Base-by-base conservation (phyloP, 805 yeast species). In the Yamadazyma akitaensis region DNA sequence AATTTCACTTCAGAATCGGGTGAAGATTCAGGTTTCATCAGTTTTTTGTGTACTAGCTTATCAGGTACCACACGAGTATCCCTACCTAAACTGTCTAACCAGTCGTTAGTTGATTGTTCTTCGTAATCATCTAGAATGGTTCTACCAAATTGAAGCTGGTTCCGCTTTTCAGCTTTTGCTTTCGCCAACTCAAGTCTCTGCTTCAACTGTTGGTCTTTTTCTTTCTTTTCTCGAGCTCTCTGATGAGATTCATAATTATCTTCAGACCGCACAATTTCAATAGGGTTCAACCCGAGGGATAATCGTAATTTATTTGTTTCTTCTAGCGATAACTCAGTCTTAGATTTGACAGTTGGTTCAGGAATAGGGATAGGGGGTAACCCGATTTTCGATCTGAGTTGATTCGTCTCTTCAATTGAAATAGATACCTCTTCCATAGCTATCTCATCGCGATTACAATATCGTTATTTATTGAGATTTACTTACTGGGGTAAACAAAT, bases 261-360 rank as follows among this genome's bases (percentile, higher is more conserved):
- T 18, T 24, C 34, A 17, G 40, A 11, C 28, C 10, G 21, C 17
- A 18, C 24, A 17, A 47, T 36, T 5, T 72, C 74, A 14, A 80
- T 72, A 1, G 84, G 82, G 32, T 74, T 72, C 45, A 82, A 64
- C 0, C 87, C 87, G 10, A 80, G 54, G 11, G 76, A 70, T 6
- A 64, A 50, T 19, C 88, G 63, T 7, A 80, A 64, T 52, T 62
- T 66, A 55, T 82, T 82, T 0, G 87, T 82, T 49, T 82, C 85
- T 48, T 76, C 81, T 1, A 82, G 62, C 61, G 57, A 61, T 48
- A 60, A 62, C 46, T 54, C 48, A 18, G 35, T 43, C 26, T 35
- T 37, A 18, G 28, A 11, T 14, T 5, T 26, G 25, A 32, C 2
- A 13, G 8, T 21, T 21, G 4, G n/a, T 3, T 26, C 21, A 21